A percentile compares a stretch with the other conserved stretches of the same genome.
These are phyloP conservation scores for Cucumis melo DNA, from an alignment of 306 rosid species.

Conservation along the genomic window DNA sequence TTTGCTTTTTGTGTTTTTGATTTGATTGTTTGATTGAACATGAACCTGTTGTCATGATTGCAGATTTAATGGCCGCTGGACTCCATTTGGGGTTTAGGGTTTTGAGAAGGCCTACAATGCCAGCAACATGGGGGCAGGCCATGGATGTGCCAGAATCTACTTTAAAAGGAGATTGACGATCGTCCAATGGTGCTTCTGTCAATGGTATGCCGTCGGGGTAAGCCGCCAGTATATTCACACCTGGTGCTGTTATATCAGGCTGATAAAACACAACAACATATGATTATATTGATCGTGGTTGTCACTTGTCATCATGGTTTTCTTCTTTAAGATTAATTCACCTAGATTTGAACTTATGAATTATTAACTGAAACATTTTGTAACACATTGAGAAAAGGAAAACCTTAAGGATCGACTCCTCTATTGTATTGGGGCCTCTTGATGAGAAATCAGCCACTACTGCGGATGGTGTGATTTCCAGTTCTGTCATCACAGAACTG, in stretches of 20 bases:
- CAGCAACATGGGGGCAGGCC: constrained; percentile 61
- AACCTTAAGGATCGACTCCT: constrained; percentile 46
- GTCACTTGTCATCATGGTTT: background rate
- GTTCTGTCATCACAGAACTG: constrained; percentile 18
- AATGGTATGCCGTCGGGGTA: constrained; percentile 11
- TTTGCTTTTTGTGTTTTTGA: background rate
- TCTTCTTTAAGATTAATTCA: background rate
- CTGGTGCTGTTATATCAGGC: constrained; percentile 61
- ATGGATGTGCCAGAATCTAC: constrained; percentile 41
- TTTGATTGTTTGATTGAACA: background rate
- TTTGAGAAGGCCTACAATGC: constrained; percentile 37
- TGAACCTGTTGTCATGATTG: background rate
- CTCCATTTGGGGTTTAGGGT: constrained; percentile 25
- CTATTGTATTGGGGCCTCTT: constrained; percentile 47
- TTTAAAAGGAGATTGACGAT: constrained; percentile 18
- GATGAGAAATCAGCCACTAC: constrained; percentile 47
- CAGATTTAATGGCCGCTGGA: background rate
- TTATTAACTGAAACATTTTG: background rate
- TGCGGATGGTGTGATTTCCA: constrained; percentile 33
- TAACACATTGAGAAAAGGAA: background rate
- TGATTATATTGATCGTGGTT: background rate
- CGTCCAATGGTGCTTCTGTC: constrained; percentile 11
- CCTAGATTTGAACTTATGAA: background rate
- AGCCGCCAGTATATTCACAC: constrained; percentile 36
- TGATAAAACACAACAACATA: background rate